Evolutionary conservation across 202 grass and related monocot genomes (phyloP).

Genomic region (Thinopyrum obtusiflorum): DNA sequence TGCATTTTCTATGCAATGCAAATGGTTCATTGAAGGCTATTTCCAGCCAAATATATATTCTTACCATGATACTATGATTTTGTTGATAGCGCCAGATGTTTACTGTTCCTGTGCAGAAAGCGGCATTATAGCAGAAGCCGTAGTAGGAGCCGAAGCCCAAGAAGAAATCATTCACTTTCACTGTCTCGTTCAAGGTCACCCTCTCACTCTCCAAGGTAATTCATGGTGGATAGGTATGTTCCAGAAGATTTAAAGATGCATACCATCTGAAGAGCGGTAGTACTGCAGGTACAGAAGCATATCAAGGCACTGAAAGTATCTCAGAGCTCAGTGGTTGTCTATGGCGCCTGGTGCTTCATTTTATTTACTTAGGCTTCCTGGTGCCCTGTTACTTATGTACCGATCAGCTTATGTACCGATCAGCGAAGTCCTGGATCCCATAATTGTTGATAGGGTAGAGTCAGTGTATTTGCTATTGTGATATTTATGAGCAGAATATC

Average conservation of each 20-base stretch:
- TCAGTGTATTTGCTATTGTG: not conserved
- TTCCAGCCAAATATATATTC: not conserved
- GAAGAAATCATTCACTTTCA: constrained; percentile 45
- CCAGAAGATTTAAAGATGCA: not conserved
- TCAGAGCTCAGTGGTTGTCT: not conserved
- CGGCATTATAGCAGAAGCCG: constrained; percentile 61
- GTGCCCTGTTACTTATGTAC: not conserved
- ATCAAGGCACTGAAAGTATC: constrained; percentile 58
- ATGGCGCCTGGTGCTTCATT: not conserved
- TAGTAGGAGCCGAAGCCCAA: constrained; percentile 75
- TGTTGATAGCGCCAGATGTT: not conserved
- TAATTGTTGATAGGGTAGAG: not conserved
- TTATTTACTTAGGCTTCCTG: not conserved
- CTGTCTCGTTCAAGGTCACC: constrained; percentile 42
- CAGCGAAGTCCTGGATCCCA: not conserved
- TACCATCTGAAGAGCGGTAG: constrained; percentile 4
- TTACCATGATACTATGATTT: constrained; percentile 2
- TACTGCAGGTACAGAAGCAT: constrained; percentile 63
- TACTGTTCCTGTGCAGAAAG: constrained; percentile 42
- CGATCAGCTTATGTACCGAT: not conserved
- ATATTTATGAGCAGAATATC: constrained; percentile 18
- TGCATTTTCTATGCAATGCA: not conserved
- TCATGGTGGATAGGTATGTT: not conserved
- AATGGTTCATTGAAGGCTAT: constrained; percentile 1
- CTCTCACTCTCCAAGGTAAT: constrained; percentile 72